Evolutionary conservation across 805 yeast species (phyloP), one percentile per base, ranked within the genome.

Genomic region (Saccharomyces eubayanus): DNA sequence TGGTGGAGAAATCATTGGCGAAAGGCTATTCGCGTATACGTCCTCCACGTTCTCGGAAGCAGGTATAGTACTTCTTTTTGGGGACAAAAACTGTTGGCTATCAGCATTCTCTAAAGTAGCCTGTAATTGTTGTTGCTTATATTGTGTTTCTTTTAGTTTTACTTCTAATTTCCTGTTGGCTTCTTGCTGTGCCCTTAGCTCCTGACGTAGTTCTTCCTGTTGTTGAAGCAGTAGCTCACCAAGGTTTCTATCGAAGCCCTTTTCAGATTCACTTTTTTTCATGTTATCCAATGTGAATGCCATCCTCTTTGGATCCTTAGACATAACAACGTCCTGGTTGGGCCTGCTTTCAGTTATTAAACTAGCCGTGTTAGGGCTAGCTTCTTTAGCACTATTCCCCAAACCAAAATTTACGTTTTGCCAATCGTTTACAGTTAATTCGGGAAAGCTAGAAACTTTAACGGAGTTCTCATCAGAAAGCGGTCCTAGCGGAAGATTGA

Each of bases 51-150:
- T 46, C 27, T 14, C 20, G 20, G 20, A 11, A 14, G 29, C 20
- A 21, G 9, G 29, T 8, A 31, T 47, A 2, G 52, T 48, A 12
- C 31, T 20, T 8, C 9, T 16, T 28, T 48, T 46, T 14, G 48
- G 50, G 4, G 47, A 48, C 28, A 29, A 46, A 46, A 46, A 49
- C 31, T 60, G 61, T 28, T 54, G 57, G 27, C 58, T 53, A 10
- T 53, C 45, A 20, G 52, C 51, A 47, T 59, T 60, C 45, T 58
- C 52, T n/a, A 65, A 55, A 31, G 60, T 64, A 49, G 57, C 47
- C 55, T 66, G 62, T 40, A 67, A 51, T 31, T 61, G 61, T 51
- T 64, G 59, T 48, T 67, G 70, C 49, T 67, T 68, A n/a, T 61
- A 48, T 49, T 62, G 65, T 40, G 63, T 68, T 29, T 57, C 58